Conservation (phyloP, 2,329 filamentous ascomycete genomes). For the Aspergillus arachidicola region DNA sequence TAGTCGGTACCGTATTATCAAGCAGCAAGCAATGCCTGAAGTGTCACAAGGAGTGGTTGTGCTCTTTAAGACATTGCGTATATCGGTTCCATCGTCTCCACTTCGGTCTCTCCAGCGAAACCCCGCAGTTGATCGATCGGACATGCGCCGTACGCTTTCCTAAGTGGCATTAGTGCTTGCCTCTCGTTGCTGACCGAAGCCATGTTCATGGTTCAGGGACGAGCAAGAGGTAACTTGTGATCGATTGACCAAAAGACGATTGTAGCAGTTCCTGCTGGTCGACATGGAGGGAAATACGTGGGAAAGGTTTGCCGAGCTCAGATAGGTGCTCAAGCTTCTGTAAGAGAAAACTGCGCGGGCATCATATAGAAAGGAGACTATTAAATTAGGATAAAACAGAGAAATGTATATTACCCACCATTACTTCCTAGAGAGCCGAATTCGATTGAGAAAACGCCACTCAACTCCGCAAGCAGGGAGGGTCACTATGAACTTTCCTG, state of each 20-base stretch:
- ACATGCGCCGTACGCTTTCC: neutral
- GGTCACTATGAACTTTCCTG: neutral
- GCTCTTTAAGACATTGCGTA: neutral
- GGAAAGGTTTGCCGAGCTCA: too few species aligned
- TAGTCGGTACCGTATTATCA: neutral
- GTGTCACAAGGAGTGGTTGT: neutral
- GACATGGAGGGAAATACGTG: too few species aligned
- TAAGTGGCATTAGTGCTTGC: neutral
- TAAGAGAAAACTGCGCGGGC: too few species aligned
- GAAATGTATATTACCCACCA: neutral
- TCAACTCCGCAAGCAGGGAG: neutral
- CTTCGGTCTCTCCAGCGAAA: neutral
- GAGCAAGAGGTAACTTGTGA: too few species aligned
- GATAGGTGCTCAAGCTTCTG: too few species aligned
- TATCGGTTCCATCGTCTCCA: neutral
- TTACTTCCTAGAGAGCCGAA: neutral
- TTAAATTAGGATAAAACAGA: neutral
- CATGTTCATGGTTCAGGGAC: neutral
- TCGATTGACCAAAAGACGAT: too few species aligned
- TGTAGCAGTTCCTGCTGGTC: too few species aligned
- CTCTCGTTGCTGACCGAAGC: neutral
- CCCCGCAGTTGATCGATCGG: neutral
- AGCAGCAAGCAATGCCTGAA: neutral
- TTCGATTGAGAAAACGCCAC: neutral
- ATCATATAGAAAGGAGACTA: too few species aligned